Base-by-base conservation (phyloP, 2,329 filamentous ascomycete species). In the Calonectria multiphialidica region DNA sequence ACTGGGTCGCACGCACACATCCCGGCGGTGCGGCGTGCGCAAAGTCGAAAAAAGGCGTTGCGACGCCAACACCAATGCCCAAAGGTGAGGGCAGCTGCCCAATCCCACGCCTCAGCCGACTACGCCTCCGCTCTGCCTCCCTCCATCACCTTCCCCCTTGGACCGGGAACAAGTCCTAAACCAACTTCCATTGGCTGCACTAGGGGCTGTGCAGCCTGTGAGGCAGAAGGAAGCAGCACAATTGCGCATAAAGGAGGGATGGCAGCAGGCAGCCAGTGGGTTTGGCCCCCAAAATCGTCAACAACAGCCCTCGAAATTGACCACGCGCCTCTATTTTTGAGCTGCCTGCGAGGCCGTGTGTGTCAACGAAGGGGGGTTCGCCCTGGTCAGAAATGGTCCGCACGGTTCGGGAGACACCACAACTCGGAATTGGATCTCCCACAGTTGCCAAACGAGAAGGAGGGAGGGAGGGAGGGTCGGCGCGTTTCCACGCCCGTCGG, bases 31-130 rank as follows among this genome's bases (percentile, higher is more conserved):
- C 74, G 76, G 77, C 72, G 70, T 78, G 67, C 76, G 74, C 72
- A 80, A 78, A 73, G 75, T 74, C 66, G 72, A 80, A 71, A 68
- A 73, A 78, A 74, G 75, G 73, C 75, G 76, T 77, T 75, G 77
- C 72, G 73, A 78, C 74, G 74, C 75, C 74, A 72, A 72, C 75
- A 76, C 63, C 75, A 78, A 70, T 69, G 72, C 72, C 74, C 66
- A 74, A 76, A 69, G 68, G 62, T 70, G 67, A 74, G 30, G 70
- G 76, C 71, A 75, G 78, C 78, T 78, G 76, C 77, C 77, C 77
- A 78, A 77, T 78, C 72, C 64, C 75, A 76, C 77, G 76, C 75
- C 76, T 73, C 72, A 66, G 45, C 61, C 66, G 33, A 45, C 68
- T 53, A 28, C 62, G 33, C 45, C 68, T 53, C 62, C 61, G 23